Evolutionary conservation across 129 eudicot genomes (phyloP).

Genomic region (Flaveria ramosissima): DNA sequence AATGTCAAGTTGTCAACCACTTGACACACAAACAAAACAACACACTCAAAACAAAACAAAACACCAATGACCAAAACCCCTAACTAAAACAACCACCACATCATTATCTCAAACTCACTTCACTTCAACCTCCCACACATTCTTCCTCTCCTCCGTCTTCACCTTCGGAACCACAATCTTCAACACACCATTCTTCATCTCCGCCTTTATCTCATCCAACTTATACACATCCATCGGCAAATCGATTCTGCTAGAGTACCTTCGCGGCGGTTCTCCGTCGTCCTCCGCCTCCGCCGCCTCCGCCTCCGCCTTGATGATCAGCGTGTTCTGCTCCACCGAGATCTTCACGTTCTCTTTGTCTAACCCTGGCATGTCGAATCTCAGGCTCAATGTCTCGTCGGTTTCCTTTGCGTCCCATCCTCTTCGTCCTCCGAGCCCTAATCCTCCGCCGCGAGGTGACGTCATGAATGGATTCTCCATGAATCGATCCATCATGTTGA

Average conservation of each 20-base stretch:
- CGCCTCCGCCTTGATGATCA: conserved; percentile 57
- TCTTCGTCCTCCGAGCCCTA: conserved; percentile 22
- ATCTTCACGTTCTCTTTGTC: conserved; percentile 75
- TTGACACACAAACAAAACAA: not conserved
- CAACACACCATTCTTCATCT: conserved; percentile 78
- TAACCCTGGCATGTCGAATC: conserved; percentile 77
- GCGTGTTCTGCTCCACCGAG: conserved; percentile 53
- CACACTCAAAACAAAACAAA: not conserved
- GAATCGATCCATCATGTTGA: conserved; percentile 68
- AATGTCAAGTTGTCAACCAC: not conserved
- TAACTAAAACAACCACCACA: not conserved
- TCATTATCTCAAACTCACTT: not conserved
- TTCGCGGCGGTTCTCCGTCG: conserved; percentile 40
- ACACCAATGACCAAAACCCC: not conserved
- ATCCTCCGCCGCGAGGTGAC: conserved; percentile 35
- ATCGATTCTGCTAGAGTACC: conserved; percentile 59
- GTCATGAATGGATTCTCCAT: conserved; percentile 43
- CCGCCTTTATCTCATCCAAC: conserved; percentile 64
- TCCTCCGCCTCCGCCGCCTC: conserved; percentile 42
- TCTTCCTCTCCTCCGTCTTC: conserved; percentile 62
- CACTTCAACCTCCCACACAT: conserved; percentile 37
- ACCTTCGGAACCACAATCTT: conserved; percentile 61
- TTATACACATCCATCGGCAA: conserved; percentile 47
- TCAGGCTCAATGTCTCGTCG: conserved; percentile 35
- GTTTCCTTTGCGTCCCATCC: conserved; percentile 71